Conservation (phyloP, 2,329 filamentous ascomycete genomes). For the Diaporthe nobilis region DNA sequence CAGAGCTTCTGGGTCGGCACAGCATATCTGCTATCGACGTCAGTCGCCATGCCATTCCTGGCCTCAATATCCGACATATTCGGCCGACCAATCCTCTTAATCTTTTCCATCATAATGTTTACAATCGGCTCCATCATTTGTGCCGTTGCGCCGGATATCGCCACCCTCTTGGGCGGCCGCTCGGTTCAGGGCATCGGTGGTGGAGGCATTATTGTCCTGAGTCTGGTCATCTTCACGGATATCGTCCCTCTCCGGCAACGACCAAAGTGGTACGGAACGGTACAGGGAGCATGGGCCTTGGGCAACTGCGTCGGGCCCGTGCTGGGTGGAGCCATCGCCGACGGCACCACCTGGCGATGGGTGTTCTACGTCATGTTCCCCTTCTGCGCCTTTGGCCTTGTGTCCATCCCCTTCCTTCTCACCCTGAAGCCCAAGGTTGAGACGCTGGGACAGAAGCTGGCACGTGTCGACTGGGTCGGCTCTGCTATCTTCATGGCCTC, state of each 20-base stretch:
- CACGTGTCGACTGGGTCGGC: slow-evolving; percentile 61
- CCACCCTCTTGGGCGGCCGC: slow-evolving; percentile 54
- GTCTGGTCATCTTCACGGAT: slow-evolving; percentile 58
- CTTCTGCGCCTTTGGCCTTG: slow-evolving; percentile 56
- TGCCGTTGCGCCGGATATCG: slow-evolving; percentile 51
- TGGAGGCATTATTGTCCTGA: slow-evolving; percentile 58
- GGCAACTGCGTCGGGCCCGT: slow-evolving; percentile 58
- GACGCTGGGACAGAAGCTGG: slow-evolving; percentile 52
- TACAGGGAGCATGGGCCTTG: slow-evolving; percentile 56
- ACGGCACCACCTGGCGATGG: slow-evolving; percentile 60
- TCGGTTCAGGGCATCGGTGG: slow-evolving; percentile 58
- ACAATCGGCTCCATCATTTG: slow-evolving; percentile 58
- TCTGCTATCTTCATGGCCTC: slow-evolving; percentile 60
- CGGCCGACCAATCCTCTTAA: slow-evolving; percentile 52
- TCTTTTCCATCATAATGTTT: slow-evolving; percentile 57
- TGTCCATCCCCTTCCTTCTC: slow-evolving; percentile 58
- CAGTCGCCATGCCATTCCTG: slow-evolving; percentile 49
- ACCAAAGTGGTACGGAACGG: slow-evolving; percentile 57
- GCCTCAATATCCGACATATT: slow-evolving; percentile 54
- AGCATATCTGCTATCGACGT: slow-evolving; percentile 47
- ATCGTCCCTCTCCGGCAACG: slow-evolving; percentile 58
- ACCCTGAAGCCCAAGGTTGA: slow-evolving; percentile 54
- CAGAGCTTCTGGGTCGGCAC: slow-evolving; percentile 50
- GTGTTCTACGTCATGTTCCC: slow-evolving; percentile 65
- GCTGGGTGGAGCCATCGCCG: slow-evolving; percentile 53